These are phyloP conservation scores for Diaporthe longicolla DNA, from an alignment of 2,329 filamentous ascomycete genomes.

Conservation along the genomic window DNA sequence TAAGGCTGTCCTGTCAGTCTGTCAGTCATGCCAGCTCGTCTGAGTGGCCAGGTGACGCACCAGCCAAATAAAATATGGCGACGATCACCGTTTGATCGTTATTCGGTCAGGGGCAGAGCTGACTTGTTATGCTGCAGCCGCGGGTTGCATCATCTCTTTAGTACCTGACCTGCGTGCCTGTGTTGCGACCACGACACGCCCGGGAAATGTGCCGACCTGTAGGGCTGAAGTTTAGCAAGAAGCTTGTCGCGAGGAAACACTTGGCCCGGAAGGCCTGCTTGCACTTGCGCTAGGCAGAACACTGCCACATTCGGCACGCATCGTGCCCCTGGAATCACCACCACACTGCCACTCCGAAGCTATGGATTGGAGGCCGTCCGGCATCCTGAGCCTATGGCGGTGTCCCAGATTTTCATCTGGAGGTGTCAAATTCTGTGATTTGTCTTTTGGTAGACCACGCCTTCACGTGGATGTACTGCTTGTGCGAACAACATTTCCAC, in stretches of 20 bases:
- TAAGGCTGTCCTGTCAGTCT: conserved; percentile 10
- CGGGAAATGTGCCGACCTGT: conserved; percentile 24
- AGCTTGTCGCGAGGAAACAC: conserved; percentile 32
- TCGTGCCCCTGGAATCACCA: conserved; percentile 29
- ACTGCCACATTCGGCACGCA: conserved; percentile 42
- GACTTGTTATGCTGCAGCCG: neutral
- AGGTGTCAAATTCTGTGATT: neutral
- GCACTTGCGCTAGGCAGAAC: conserved; percentile 38
- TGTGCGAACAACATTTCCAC: neutral
- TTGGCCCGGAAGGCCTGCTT: conserved; percentile 8
- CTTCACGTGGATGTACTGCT: neutral
- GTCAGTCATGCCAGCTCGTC: neutral
- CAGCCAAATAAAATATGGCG: conserved; percentile 6
- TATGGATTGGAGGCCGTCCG: conserved; percentile 22
- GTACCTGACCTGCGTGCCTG: neutral
- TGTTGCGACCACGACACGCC: neutral
- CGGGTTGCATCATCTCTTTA: neutral
- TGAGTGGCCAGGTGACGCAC: conserved; percentile 2
- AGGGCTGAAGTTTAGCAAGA: conserved; percentile 42
- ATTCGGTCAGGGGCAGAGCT: neutral
- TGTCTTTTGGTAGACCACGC: neutral
- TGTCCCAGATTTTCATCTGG: neutral
- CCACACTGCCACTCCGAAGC: conserved; percentile 8
- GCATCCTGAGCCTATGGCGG: conserved; percentile 27
- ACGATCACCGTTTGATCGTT: neutral